These are phyloP conservation scores for Vishniacozyma victoriae DNA, from an alignment of 768 basidiomycete species.

Conservation along the genomic window DNA sequence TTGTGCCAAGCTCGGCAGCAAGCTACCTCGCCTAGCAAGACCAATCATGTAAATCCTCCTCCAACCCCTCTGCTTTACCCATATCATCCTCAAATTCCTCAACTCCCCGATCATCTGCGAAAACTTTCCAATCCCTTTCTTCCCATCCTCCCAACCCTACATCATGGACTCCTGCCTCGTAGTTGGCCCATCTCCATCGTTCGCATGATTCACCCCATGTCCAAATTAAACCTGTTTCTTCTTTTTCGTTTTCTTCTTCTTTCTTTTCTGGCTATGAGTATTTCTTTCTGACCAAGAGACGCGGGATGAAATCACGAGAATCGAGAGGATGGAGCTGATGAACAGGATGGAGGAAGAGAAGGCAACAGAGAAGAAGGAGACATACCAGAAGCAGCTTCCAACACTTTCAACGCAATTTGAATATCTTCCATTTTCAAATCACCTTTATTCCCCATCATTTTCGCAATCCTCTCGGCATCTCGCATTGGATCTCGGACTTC, in stretches of 20 bases:
- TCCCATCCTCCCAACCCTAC: constrained; percentile 31
- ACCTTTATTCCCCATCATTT: constrained; percentile 12
- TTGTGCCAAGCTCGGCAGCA: no score
- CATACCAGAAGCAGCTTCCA: constrained; percentile 15
- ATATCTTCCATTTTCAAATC: constrained; percentile 26
- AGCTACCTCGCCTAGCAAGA: constrained; percentile 12
- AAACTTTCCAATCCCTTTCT: constrained; percentile 40
- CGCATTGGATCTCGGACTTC: constrained; percentile 4
- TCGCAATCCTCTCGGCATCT: constrained; percentile 14
- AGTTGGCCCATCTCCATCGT: constrained; percentile 37
- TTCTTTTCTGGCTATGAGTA: not conserved
- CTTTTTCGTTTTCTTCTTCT: constrained; percentile 1
- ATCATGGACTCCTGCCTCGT: constrained; percentile 19
- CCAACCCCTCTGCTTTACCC: constrained; percentile 13
- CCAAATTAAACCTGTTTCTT: constrained; percentile 27
- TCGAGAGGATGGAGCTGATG: no score
- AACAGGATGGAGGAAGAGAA: no score
- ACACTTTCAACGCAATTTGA: constrained; percentile 22
- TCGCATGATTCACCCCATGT: constrained; percentile 20
- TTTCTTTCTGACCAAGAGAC: not conserved
- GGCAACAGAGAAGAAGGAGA: not conserved
- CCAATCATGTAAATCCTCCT: constrained; percentile 37
- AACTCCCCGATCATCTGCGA: constrained; percentile 33
- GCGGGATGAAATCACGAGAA: not conserved
- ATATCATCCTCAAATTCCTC: constrained; percentile 25